Conservation (phyloP, 257 asterid species). For the Nicotiana knightiana region DNA sequence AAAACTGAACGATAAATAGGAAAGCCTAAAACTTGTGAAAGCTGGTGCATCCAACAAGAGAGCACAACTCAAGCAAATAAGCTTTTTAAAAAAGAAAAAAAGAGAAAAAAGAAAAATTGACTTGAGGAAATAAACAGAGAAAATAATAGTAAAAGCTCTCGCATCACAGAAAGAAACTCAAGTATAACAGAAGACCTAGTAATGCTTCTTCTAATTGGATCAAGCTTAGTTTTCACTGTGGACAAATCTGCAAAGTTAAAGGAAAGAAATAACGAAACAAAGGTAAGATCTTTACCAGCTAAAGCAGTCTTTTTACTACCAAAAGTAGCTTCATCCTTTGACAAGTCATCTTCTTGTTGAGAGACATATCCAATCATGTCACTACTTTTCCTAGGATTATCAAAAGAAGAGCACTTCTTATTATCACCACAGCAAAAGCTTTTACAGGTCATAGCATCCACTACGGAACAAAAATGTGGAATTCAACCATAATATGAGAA, state of each 20-base stretch:
- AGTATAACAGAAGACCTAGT: background rate
- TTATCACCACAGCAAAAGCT: slow-evolving; percentile 26
- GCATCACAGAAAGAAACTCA: background rate
- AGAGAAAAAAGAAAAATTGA: background rate
- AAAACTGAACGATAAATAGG: background rate
- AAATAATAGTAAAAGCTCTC: background rate
- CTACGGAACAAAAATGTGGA: background rate
- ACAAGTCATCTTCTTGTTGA: slow-evolving; percentile 20
- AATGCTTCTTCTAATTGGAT: background rate
- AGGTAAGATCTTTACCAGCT: slow-evolving; percentile 35
- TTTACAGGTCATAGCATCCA: slow-evolving; percentile 10
- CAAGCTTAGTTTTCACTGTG: background rate
- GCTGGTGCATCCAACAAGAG: background rate
- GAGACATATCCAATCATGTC: slow-evolving; percentile 21
- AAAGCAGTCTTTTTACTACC: slow-evolving; percentile 28
- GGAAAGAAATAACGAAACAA: slow-evolving; percentile 6
- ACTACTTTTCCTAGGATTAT: slow-evolving; percentile 26
- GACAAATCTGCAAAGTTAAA: background rate
- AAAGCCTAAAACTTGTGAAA: background rate
- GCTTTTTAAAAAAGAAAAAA: too few relatives aligned
- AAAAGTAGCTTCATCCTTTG: slow-evolving; percentile 26
- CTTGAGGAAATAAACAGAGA: background rate
- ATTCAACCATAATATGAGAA: background rate
- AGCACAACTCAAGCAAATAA: background rate
- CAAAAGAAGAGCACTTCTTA: slow-evolving; percentile 22